Conservation (phyloP, 441 rosid genomes). For the Pelargonium cotyledonis region DNA sequence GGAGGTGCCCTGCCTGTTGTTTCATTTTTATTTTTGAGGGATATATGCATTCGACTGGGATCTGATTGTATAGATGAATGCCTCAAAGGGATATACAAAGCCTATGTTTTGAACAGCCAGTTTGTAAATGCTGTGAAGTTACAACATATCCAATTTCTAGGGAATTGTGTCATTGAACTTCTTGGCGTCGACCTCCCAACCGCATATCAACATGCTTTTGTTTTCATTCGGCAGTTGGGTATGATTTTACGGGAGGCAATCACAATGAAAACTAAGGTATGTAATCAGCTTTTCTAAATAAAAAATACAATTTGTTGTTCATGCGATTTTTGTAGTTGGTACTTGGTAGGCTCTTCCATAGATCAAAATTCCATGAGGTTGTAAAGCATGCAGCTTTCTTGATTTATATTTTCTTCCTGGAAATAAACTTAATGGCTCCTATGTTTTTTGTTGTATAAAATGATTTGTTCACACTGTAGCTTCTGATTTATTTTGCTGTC, state of each 20-base stretch:
- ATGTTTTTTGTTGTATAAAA: too few species aligned
- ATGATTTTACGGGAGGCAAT: conserved; percentile 82
- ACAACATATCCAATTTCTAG: conserved; percentile 76
- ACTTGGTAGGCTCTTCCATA: too few species aligned
- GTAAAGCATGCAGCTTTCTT: too few species aligned
- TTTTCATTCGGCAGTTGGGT: conserved; percentile 79
- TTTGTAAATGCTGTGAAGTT: conserved; percentile 70
- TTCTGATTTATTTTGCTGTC: too few species aligned
- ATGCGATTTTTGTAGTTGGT: too few species aligned
- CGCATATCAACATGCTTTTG: conserved; percentile 91
- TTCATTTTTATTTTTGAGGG: conserved; percentile 74
- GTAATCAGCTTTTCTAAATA: too few species aligned
- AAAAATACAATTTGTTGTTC: too few species aligned
- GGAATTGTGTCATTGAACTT: conserved; percentile 77
- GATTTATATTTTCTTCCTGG: too few species aligned
- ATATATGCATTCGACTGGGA: conserved; percentile 72
- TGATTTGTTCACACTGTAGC: too few species aligned
- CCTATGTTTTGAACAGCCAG: conserved; percentile 83
- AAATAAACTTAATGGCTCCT: too few species aligned
- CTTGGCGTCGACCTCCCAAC: conserved; percentile 72
- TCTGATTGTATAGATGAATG: conserved; percentile 77
- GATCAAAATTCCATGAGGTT: too few species aligned
- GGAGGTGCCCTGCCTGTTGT: conserved; percentile 78
- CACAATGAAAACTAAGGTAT: conserved; percentile 83
- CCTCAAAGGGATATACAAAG: conserved; percentile 85